Conservation (phyloP, 2,329 filamentous ascomycete genomes). For the Coniochaeta sp. region DNA sequence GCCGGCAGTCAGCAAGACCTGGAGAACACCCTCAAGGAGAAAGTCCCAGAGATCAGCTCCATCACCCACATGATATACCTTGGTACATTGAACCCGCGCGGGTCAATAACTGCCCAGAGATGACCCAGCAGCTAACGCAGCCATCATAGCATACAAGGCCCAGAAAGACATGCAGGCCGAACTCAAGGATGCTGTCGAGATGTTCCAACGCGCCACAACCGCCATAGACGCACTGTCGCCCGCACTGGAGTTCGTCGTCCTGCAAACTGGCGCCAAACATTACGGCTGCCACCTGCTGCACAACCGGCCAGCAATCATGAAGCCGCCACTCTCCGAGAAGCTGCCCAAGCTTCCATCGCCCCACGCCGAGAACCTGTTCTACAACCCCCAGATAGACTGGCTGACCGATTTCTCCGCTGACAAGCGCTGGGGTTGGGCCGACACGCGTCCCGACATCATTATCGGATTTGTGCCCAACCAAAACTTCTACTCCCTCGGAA, state of each 20-base stretch:
- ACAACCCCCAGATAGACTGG: constrained; percentile 32
- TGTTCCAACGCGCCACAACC: constrained; percentile 30
- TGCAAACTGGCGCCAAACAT: constrained; percentile 26
- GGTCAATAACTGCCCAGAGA: no score
- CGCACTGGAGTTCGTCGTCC: constrained; percentile 27
- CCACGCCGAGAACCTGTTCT: constrained; percentile 27
- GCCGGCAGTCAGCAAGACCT: constrained; percentile 29
- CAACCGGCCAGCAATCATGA: constrained; percentile 27
- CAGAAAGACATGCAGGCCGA: constrained; percentile 28
- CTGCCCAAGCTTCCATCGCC: constrained; percentile 25
- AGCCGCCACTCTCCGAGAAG: constrained; percentile 24
- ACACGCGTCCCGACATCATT: constrained; percentile 32
- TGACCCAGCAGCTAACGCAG: no score
- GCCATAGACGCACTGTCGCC: constrained; percentile 24
- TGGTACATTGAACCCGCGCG: constrained; percentile 13
- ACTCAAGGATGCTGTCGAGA: constrained; percentile 28
- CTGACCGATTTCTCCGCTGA: constrained; percentile 25
- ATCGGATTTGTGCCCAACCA: constrained; percentile 32
- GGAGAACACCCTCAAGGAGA: constrained; percentile 22
- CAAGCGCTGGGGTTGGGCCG: constrained; percentile 31
- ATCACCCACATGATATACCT: constrained; percentile 37
- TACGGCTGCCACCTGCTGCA: constrained; percentile 34
- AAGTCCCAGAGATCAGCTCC: constrained; percentile 24
- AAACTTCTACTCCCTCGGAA: constrained; percentile 30
- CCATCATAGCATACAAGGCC: constrained; percentile 29